A percentile compares a stretch with the other conserved stretches of the same genome.
phyloP scores from a whole-genome alignment of 2,329 filamentous ascomycete genomes.

The Cercospora sojina region DNA sequence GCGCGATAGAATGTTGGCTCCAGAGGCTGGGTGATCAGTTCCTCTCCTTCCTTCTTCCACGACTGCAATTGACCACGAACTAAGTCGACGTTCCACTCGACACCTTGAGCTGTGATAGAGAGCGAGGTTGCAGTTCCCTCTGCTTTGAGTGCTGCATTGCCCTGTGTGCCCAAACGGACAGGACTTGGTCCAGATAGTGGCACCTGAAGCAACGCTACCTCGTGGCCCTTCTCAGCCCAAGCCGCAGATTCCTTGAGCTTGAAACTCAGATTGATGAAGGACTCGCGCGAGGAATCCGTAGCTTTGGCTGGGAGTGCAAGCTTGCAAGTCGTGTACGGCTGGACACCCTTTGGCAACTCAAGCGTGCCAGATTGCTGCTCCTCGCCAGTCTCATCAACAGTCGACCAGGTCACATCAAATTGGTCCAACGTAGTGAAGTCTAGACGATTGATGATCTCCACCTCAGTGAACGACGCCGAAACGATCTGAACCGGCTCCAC shows the following conservation, averaged over 20 bases:
- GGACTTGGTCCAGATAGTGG: conserved; percentile 18
- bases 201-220: conserved; percentile 41
- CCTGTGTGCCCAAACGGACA: background rate
- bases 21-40: conserved; percentile 25
- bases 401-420: conserved; percentile 30
- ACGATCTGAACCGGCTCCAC: conserved; percentile 42
- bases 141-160: background rate
- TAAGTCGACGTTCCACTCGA: conserved; percentile 27
- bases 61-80: conserved; percentile 25
- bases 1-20: conserved; percentile 58
- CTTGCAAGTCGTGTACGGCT: conserved; percentile 24
- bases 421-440: conserved; percentile 42
- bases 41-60: conserved; percentile 30
- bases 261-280: conserved; percentile 35
- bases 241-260: conserved; percentile 36
- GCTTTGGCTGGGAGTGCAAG: conserved; percentile 20
- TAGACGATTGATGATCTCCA: conserved; percentile 31
- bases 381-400: conserved; percentile 21
- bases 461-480: conserved; percentile 22
- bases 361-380: conserved; percentile 6
- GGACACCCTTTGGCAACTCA: conserved; percentile 16
- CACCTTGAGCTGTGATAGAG: conserved; percentile 7
- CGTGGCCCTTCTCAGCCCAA: conserved; percentile 39
- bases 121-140: conserved; percentile 11
- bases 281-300: conserved; percentile 13